Base-by-base conservation (phyloP, 2,329 filamentous ascomycete species). In the Apiospora rasikravindrae region DNA sequence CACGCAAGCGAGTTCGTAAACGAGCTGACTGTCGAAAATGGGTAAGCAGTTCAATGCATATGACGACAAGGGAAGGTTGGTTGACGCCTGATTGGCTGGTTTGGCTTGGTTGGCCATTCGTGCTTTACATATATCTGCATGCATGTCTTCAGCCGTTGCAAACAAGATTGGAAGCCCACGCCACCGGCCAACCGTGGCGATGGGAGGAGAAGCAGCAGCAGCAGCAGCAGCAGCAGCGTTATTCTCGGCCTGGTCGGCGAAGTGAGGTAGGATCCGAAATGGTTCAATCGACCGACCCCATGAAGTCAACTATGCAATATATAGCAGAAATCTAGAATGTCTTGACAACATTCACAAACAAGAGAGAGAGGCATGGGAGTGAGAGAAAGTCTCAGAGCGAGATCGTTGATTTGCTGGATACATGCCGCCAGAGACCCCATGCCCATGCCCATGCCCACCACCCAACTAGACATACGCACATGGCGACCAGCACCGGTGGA, bases 121-220 rank as follows among this genome's bases (percentile, higher is more conserved):
- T 22, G 53, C 37, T 37, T 16, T n/a, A 33, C 53, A 61, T n/a
- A n/a, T 61, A 22, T 37, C 53, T 61, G 53, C 53, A 61, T 61
- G 53, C 53, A 61, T 33, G 53, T 61, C 53, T 61, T 61, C 53
- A 61, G 53, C 53, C 53, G 53, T 33, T 37, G 53, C 45, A n/a
- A n/a, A n/a, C 22, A 10, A 16, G 29, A 22, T 22, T 37, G 19
- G 8, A 22, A 61, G 53, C 53, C 53, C 53, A 61, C 29, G 29
- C 29, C 53, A 61, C 53, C 33, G 53, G 53, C 26, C 29, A 14
- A 37, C 26, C 2, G 51, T 57, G 33, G 51, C 26, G 26, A 53
- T 7, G 29, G 51, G 24, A 53, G 14, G 14, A 29, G 51, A 24
- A 29, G 24, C 49, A 29, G 49, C 49, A 53, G 49, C 49, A 53